phyloP scores from a whole-genome alignment of 768 basidiomycete genomes.

The Naematelia encephala region DNA sequence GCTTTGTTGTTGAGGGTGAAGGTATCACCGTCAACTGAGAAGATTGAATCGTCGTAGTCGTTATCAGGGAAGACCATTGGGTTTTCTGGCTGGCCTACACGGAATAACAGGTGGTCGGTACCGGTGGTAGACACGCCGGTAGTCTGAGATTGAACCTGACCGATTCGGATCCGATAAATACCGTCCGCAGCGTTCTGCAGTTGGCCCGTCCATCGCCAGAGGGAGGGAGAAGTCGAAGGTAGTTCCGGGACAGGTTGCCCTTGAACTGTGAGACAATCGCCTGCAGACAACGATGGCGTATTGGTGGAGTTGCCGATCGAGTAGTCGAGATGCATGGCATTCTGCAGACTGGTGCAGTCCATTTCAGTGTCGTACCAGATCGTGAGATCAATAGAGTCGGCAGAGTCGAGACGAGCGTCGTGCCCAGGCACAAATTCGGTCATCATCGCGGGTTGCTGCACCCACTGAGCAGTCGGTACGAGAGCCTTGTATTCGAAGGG shows the following conservation, averaged over 20 bases:
- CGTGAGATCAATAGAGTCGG: constrained; percentile 59
- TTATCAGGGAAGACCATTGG: constrained; percentile 77
- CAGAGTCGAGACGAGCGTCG: constrained; percentile 64
- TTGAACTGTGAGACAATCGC: constrained; percentile 51
- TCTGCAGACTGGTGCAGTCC: constrained; percentile 68
- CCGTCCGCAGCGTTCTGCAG: constrained; percentile 75
- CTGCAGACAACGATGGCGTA: constrained; percentile 56
- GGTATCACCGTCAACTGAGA: constrained; percentile 58
- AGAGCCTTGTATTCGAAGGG: constrained; percentile 77
- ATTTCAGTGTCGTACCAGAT: constrained; percentile 77
- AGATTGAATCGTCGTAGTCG: constrained; percentile 64
- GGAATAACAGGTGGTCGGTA: constrained; percentile 72
- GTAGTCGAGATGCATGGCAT: constrained; percentile 64
- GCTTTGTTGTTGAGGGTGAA: constrained; percentile 79
- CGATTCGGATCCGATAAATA: constrained; percentile 68
- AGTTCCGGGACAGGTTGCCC: constrained; percentile 56
- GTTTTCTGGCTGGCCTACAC: constrained; percentile 73
- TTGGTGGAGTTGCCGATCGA: constrained; percentile 64
- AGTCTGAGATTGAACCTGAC: constrained; percentile 56
- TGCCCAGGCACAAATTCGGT: constrained; percentile 83
- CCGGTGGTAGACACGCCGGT: constrained; percentile 62
- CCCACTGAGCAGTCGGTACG: constrained; percentile 68
- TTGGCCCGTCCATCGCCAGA: constrained; percentile 72
- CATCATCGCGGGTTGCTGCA: constrained; percentile 65
- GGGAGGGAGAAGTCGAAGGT: constrained; percentile 59